Conservation (phyloP, 2,329 filamentous ascomycete genomes). For the Fusarium coicis region DNA sequence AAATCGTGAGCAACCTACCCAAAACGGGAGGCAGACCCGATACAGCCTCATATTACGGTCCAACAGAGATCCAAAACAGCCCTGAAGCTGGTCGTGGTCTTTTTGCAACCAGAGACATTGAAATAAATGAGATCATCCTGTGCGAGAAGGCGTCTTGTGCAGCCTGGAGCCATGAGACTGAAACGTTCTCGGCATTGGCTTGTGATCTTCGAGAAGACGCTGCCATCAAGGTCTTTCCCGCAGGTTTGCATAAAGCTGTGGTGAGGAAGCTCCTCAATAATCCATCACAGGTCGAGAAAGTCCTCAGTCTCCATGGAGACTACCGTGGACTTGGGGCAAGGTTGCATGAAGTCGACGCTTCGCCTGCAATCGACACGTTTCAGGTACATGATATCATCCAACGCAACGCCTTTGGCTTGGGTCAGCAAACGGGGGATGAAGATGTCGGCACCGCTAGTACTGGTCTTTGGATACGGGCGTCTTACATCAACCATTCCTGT, state of each 20-base stretch:
- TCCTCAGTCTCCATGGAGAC: conserved; percentile 44
- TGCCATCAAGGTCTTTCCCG: conserved; percentile 45
- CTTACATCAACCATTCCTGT: conserved; percentile 58
- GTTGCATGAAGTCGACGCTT: conserved; percentile 40
- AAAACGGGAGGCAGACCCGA: conserved; percentile 46
- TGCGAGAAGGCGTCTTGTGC: conserved; percentile 51
- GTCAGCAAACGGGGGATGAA: conserved; percentile 43
- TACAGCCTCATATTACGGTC: conserved; percentile 41
- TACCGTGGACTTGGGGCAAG: conserved; percentile 38
- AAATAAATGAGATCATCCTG: conserved; percentile 46
- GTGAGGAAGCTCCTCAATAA: conserved; percentile 45
- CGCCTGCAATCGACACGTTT: conserved; percentile 45
- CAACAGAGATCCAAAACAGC: conserved; percentile 45
- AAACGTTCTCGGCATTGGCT: conserved; percentile 46
- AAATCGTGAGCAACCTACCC: conserved; percentile 36
- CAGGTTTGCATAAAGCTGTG: conserved; percentile 46
- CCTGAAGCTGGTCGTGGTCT: conserved; percentile 49
- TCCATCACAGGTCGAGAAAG: conserved; percentile 34
- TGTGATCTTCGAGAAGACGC: conserved; percentile 47
- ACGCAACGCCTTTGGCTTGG: conserved; percentile 49
- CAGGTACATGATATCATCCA: conserved; percentile 49
- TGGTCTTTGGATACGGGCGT: conserved; percentile 53
- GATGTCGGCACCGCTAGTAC: conserved; percentile 47
- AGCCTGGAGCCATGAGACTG: conserved; percentile 46
- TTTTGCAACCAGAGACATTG: conserved; percentile 49